phyloP scores from a whole-genome alignment of 2,329 filamentous ascomycete genomes.

The Aureobasidium musti region DNA sequence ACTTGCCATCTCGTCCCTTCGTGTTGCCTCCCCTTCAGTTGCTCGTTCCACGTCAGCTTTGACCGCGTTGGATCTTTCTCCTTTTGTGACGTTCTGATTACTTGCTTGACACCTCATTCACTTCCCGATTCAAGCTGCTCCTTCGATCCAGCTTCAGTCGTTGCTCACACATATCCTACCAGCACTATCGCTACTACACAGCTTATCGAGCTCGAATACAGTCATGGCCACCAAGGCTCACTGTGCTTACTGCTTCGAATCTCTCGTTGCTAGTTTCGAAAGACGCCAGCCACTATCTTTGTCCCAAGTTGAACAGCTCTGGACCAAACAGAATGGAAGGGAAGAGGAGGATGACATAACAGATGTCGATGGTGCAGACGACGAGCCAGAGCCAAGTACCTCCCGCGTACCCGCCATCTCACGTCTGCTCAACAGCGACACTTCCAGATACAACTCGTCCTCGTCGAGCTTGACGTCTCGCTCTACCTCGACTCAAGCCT shows the following conservation, averaged over 20 bases:
- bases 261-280: conserved; percentile 73
- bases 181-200: not conserved
- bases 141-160: not conserved
- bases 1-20: not conserved
- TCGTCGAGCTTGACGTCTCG: conserved; percentile 39
- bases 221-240: conserved; percentile 81
- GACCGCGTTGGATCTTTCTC: not conserved
- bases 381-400: conserved; percentile 25
- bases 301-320: conserved; percentile 68
- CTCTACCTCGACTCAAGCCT: conserved; percentile 43
- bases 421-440: conserved; percentile 42
- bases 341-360: conserved; percentile 37
- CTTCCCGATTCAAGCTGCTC: not conserved
- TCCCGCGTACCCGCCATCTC: conserved; percentile 49
- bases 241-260: conserved; percentile 93
- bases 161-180: not conserved
- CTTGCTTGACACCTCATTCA: not conserved
- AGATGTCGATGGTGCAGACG: conserved; percentile 32
- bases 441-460: conserved; percentile 36
- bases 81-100: conserved; percentile 14
- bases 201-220: not conserved
- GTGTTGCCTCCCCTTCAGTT: conserved; percentile 5
- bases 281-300: conserved; percentile 68
- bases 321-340: conserved; percentile 51
- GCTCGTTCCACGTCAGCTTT: not conserved